Evolutionary conservation across 208 protist species (phyloP).

Genomic region (Acanthamoeba triangularis): DNA sequence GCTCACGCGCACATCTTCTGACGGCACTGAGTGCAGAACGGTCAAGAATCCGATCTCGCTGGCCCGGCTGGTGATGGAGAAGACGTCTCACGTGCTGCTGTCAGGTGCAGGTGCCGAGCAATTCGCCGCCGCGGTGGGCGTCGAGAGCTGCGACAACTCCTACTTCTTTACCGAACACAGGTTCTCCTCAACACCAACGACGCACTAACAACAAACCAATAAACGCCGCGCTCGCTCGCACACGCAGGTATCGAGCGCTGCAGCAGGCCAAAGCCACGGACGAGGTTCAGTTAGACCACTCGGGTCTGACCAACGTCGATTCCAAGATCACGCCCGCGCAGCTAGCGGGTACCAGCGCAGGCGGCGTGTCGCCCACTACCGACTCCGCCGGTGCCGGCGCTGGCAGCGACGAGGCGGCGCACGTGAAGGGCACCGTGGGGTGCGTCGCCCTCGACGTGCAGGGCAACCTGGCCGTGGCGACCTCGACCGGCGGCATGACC

Average conservation of each 20-base stretch:
- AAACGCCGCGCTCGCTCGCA: too few species aligned
- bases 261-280: background rate
- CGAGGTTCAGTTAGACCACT: background rate
- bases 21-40: background rate
- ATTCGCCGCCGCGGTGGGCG: slow-evolving; percentile 37
- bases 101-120: slow-evolving; percentile 70
- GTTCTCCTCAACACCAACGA: background rate
- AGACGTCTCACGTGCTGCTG: slow-evolving; percentile 77
- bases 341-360: background rate
- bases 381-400: background rate
- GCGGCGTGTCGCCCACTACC: background rate
- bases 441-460: slow-evolving; percentile 78
- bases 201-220: too few species aligned
- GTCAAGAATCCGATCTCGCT: slow-evolving; percentile 84
- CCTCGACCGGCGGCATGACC: slow-evolving; percentile 89
- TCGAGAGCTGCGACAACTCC: slow-evolving; percentile 26
- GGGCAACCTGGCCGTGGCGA: slow-evolving; percentile 85
- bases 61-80: slow-evolving; percentile 80
- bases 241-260: slow-evolving; percentile 16
- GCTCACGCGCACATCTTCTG: background rate
- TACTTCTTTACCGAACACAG: slow-evolving; percentile 45
- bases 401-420: background rate
- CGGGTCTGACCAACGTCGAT: background rate
- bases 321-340: background rate
- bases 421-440: slow-evolving; percentile 81